phyloP scores from a whole-genome alignment of 2,329 filamentous ascomycete species.

The Aspergillus uvarum region DNA sequence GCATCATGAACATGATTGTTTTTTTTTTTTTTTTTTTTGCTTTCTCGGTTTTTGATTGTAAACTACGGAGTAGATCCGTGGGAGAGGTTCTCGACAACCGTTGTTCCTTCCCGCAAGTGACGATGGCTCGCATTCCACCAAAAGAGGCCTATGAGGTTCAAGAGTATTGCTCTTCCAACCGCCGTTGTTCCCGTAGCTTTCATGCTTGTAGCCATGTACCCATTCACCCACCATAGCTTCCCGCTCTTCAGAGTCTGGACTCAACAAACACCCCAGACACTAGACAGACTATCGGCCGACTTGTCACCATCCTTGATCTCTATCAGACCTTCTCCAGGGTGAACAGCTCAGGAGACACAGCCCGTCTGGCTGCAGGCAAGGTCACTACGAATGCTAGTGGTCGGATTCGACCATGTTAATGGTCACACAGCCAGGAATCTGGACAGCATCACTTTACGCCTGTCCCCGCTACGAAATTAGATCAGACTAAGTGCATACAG shows the following conservation, averaged over 20 bases:
- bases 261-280: not conserved
- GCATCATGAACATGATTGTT: not conserved
- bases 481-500: not conserved
- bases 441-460: not conserved
- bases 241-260: not conserved
- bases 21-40: too few relatives aligned
- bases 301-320: not conserved
- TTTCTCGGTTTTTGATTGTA: not conserved
- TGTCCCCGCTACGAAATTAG: not conserved
- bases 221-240: not conserved
- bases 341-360: slow-evolving; percentile 1
- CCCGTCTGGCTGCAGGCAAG: not conserved
- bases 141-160: not conserved
- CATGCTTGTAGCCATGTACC: slow-evolving; percentile 1
- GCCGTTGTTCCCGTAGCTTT: not conserved
- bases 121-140: not conserved
- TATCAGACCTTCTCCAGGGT: not conserved
- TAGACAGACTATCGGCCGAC: not conserved
- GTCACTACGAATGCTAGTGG: not conserved
- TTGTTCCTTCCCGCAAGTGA: not conserved
- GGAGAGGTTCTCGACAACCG: not conserved
- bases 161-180: not conserved
- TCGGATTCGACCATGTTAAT: not conserved
- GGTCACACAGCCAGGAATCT: not conserved
- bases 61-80: not conserved